Evolutionary conservation across 2,329 filamentous ascomycete species (phyloP), one percentile per base, ranked within the genome.

Genomic region (Phoma sp.): DNA sequence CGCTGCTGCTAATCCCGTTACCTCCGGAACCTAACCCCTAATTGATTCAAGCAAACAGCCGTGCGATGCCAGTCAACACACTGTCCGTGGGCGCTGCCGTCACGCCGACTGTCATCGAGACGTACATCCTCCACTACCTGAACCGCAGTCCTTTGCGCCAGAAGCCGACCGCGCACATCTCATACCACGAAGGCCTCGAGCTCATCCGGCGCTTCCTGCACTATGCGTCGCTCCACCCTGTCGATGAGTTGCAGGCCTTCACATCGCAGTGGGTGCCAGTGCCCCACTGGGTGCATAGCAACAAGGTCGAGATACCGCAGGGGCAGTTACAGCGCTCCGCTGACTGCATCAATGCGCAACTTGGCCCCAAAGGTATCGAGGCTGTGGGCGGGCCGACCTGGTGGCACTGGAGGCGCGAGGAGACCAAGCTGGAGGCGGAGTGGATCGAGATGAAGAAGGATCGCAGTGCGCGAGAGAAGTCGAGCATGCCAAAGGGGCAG

Each of bases 371-470:
- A 21, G 93, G 93, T 3, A 82, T 95, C 3, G 82, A 84, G 67
- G 84, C 87, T 56, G 66, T 75, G 92, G 95, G 95, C 92, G 93
- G 93, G 85, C 92, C 76, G 90, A 28, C 81, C 92, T 59, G 82
- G 84, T 45, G 83, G 84, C 60, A 87, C 96, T 37, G 95, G 95
- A 33, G 95, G 46, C 84, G 86, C 47, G 84, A 69, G 85, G 59
- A 47, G 2, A 62, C 4, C 82, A 85, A 86, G 1, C 78, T 97
- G 23, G 86, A 87, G 67, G 92, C 90, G 0, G 93, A 99, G 72
- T 98, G 93, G 93, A 91, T 99, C 62, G 95, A 98, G 81, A 97
- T 97, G 93, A 87, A 86, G 62, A 83, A 86, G 45, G 89, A 98
- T 73, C 88, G 91, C 68, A 81, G 88, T 56, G 87, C 89, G 69